Evolutionary conservation across 768 basidiomycete species (phyloP), one percentile per base, ranked within the genome.

Genomic region (Termitomyces sp.): DNA sequence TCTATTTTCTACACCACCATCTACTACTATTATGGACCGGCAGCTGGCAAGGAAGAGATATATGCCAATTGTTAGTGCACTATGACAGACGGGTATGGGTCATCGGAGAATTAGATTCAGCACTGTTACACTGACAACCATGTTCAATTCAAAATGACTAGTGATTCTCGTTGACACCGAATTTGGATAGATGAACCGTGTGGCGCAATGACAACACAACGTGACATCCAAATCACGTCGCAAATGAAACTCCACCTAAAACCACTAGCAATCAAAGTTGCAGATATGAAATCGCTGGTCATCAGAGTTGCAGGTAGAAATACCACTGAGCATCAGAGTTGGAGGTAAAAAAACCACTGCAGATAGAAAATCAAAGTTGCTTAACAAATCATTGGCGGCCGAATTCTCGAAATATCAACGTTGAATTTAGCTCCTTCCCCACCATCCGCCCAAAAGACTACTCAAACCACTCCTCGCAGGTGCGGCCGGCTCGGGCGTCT

Each of bases 361-460:
- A 39, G 20, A 16, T 20, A 12, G 7, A 40, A 24, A 28, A 28
- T 28, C 28, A 28, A 28, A 28, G 28, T 28, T 28, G 28, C 2
- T 28, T 4, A 28, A 28, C 4, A 28, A 2, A 2, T 28, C 28
- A 28, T 28, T 28, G 28, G 4, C 4, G 28, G 28, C 4, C 28
- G 4, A 4, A 28, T 28, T 28, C 28, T 4, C 28, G 11, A 40
- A 32, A 20, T 1, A 49, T 15, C 11, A 50, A 15, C 35, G 4
- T 13, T 24, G 40, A 38, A 51, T 52, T 72, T 64, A 79, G 62
- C 70, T 79, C 59, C 69, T 76, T 16, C 90, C 89, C 92, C 91
- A 93, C 92, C 92, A 94, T 4, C 90, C 91, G 28, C 91, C 91
- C 28, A 94, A 75, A 59, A 93, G 70, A 60, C 82, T 81, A 58